A percentile compares a stretch with the other conserved stretches of the same genome.
Evolutionary conservation across 495 filamentous ascomycete species (phyloP).

Genomic region (Aspergillus coremiiformis): DNA sequence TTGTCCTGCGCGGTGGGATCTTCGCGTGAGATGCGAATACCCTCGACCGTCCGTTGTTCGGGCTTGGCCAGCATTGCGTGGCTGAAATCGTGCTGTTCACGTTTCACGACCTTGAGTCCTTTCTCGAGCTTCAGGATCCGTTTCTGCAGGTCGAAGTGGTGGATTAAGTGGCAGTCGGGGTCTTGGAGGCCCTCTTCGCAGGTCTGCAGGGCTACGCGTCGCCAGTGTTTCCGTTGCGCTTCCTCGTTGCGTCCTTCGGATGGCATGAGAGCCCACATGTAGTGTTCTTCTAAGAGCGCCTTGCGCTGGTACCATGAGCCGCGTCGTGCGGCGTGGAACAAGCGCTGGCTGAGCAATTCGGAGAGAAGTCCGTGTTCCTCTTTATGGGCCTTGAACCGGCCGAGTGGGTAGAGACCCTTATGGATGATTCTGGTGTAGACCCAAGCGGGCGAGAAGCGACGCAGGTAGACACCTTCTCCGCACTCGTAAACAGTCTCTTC

Average conservation of each 20-base stretch:
- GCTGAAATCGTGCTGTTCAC: slow-evolving; percentile 87
- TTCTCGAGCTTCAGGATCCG: slow-evolving; percentile 85
- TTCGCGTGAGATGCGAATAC: slow-evolving; percentile 63
- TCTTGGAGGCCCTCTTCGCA: slow-evolving; percentile 87
- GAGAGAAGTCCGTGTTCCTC: slow-evolving; percentile 67
- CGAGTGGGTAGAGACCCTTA: slow-evolving; percentile 75
- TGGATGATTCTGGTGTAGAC: slow-evolving; percentile 90
- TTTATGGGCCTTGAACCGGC: slow-evolving; percentile 70
- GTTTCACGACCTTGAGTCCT: slow-evolving; percentile 70
- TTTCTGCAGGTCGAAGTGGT: slow-evolving; percentile 92
- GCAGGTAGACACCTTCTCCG: slow-evolving; percentile 83
- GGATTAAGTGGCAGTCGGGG: slow-evolving; percentile 78
- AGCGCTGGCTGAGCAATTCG: slow-evolving; percentile 70
- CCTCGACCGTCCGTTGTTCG: slow-evolving; percentile 63
- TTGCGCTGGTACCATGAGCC: slow-evolving; percentile 96
- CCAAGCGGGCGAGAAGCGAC: slow-evolving; percentile 87
- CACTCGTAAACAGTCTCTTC: slow-evolving; percentile 75
- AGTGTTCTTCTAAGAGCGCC: slow-evolving; percentile 89
- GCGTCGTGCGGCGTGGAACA: slow-evolving; percentile 78
- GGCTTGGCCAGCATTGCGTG: slow-evolving; percentile 72
- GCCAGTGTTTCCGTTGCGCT: slow-evolving; percentile 75
- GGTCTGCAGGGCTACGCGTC: slow-evolving; percentile 65
- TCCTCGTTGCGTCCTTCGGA: slow-evolving; percentile 47
- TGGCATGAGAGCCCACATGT: slow-evolving; percentile 63
- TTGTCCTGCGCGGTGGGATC: slow-evolving; percentile 25